Conservation (phyloP, 2,329 filamentous ascomycete species). For the Albophoma yamanashiensis region DNA sequence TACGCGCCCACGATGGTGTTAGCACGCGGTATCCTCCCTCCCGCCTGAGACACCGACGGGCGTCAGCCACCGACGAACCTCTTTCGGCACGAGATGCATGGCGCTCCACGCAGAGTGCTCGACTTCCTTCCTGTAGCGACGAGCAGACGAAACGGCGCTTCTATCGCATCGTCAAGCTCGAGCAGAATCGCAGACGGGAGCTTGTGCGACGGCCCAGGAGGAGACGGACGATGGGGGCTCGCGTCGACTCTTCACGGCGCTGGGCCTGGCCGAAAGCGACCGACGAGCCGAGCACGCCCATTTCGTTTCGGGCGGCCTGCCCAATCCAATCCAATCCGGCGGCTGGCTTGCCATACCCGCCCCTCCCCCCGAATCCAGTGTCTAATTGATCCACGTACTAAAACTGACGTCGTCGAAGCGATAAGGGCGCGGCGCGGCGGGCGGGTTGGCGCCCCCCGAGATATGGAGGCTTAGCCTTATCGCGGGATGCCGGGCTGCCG, state of each 20-base stretch:
- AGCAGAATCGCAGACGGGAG: neutral
- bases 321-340: neutral
- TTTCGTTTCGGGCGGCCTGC: neutral
- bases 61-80: conserved; percentile 22
- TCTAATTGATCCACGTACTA: neutral
- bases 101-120: neutral
- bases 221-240: neutral
- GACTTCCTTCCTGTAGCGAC: neutral
- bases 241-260: neutral
- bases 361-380: neutral
- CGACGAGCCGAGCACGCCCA: neutral
- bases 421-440: neutral
- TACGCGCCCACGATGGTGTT: conserved; percentile 22
- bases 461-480: neutral
- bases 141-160: neutral
- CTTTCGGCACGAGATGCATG: conserved; percentile 39
- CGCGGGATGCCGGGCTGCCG: neutral
- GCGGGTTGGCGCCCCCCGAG: neutral
- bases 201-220: neutral
- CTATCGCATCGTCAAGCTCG: neutral
- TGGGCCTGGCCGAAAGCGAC: neutral
- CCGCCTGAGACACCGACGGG: neutral
- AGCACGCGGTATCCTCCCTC: neutral
- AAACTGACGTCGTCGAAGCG: neutral
- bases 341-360: neutral